Conservation (phyloP, 768 basidiomycete genomes). For the Solioccasus polychromus region DNA sequence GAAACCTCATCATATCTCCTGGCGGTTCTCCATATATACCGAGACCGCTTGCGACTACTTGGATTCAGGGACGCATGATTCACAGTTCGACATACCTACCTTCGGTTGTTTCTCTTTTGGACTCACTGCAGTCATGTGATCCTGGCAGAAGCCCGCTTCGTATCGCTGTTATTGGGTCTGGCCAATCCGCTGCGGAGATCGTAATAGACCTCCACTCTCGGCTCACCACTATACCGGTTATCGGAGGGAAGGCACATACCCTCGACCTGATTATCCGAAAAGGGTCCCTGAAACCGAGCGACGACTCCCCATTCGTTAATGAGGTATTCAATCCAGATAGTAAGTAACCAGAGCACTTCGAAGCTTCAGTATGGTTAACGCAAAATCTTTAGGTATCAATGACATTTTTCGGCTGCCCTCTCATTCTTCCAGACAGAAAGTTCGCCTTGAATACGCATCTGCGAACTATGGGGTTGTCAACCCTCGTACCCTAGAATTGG, state of each 20-base stretch:
- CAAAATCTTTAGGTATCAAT: conserved; percentile 36
- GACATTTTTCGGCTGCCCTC: conserved; percentile 38
- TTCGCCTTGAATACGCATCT: conserved; percentile 43
- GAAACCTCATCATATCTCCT: conserved; percentile 49
- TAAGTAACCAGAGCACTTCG: conserved; percentile 20
- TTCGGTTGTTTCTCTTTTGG: conserved; percentile 36
- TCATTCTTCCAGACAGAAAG: conserved; percentile 32
- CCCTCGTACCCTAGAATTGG: conserved; percentile 42
- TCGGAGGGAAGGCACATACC: conserved; percentile 30
- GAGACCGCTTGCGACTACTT: conserved; percentile 29
- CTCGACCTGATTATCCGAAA: conserved; percentile 52
- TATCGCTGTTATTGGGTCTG: conserved; percentile 46
- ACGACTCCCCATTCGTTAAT: conserved; percentile 53
- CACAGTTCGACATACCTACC: conserved; percentile 45
- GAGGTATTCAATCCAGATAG: conserved; percentile 52
- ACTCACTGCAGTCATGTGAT: conserved; percentile 19
- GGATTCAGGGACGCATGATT: conserved; percentile 34
- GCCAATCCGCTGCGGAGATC: conserved; percentile 49
- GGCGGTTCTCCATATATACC: conserved; percentile 49
- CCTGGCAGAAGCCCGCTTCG: conserved; percentile 30
- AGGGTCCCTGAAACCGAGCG: conserved; percentile 49
- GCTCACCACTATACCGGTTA: conserved; percentile 31
- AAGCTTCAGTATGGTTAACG: not conserved
- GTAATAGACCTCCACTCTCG: conserved; percentile 43
- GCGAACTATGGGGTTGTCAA: conserved; percentile 58